Evolutionary conservation across 176 grass and related monocot species (phyloP).

Genomic region (Stipa capillata): DNA sequence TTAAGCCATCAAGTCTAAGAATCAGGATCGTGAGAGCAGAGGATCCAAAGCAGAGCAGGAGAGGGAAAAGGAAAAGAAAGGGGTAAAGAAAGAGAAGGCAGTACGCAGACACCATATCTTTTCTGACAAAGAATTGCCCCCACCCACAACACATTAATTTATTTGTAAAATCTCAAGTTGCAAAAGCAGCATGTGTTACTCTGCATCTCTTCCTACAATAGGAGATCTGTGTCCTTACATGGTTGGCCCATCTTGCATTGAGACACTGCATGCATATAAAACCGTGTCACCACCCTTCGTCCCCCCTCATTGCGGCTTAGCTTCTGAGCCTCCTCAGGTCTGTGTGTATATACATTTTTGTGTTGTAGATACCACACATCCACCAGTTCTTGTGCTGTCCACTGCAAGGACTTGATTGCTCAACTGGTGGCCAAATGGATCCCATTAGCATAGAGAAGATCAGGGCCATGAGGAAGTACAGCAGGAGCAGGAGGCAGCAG

Average conservation of each 20-base stretch:
- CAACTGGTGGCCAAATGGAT: conserved; percentile 46
- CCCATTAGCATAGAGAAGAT: conserved; percentile 57
- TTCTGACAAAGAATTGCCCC: conserved; percentile 39
- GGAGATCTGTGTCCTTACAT: conserved; percentile 12
- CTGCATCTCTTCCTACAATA: conserved; percentile 15
- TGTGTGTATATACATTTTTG: conserved; percentile 17
- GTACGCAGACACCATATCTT: conserved; percentile 21
- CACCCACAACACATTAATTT: conserved; percentile 14
- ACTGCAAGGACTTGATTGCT: conserved; percentile 13
- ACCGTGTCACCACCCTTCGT: conserved; percentile 5
- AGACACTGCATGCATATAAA: conserved; percentile 31
- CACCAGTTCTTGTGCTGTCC: conserved; percentile 3
- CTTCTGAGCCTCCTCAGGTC: conserved; percentile 16
- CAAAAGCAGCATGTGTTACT: conserved; percentile 24
- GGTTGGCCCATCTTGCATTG: not conserved
- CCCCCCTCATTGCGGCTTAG: conserved; percentile 4
- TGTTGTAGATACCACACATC: not conserved
- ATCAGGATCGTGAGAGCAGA: conserved; percentile 17
- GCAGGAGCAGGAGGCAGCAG: conserved; percentile 31
- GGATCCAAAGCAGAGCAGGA: conserved; percentile 13
- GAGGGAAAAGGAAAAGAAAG: not conserved
- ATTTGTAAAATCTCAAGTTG: conserved; percentile 27
- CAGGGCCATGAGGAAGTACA: conserved; percentile 67
- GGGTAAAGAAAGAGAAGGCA: conserved; percentile 10
- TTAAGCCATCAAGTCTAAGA: not conserved